Conservation (phyloP, 331 rosid genomes). For the Dryas integrifolia region DNA sequence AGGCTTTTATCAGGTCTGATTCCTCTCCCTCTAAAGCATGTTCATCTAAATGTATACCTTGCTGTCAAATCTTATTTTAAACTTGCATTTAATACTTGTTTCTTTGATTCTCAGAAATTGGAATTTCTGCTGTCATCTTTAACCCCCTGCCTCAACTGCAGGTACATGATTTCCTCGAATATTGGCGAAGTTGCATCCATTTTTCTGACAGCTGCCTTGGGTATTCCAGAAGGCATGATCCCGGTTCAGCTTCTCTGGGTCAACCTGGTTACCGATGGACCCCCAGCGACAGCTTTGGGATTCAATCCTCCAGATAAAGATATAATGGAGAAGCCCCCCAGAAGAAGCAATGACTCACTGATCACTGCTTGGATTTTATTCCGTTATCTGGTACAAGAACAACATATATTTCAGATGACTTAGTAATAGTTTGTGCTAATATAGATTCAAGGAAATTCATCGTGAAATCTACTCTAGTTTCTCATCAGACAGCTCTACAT, state of each 20-base stretch:
- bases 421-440: background rate
- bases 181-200: conserved; percentile 55
- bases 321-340: conserved; percentile 46
- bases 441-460: background rate
- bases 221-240: conserved; percentile 51
- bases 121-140: background rate
- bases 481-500: background rate
- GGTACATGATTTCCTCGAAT: conserved; percentile 58
- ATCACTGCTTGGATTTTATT: conserved; percentile 49
- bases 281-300: conserved; percentile 54
- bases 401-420: background rate
- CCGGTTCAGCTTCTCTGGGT: conserved; percentile 67
- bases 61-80: conserved; percentile 1
- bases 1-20: conserved; percentile 76
- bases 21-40: background rate
- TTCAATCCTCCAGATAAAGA: conserved; percentile 48
- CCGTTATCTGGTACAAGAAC: conserved; percentile 39
- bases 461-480: background rate
- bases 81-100: background rate
- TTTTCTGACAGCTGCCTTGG: conserved; percentile 53
- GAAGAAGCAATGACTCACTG: conserved; percentile 38
- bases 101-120: background rate
- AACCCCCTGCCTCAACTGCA: conserved; percentile 10
- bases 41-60: background rate
- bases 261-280: conserved; percentile 57